Evolutionary conservation across 2,329 filamentous ascomycete species (phyloP).

Genomic region (Penicillium rolfsii): DNA sequence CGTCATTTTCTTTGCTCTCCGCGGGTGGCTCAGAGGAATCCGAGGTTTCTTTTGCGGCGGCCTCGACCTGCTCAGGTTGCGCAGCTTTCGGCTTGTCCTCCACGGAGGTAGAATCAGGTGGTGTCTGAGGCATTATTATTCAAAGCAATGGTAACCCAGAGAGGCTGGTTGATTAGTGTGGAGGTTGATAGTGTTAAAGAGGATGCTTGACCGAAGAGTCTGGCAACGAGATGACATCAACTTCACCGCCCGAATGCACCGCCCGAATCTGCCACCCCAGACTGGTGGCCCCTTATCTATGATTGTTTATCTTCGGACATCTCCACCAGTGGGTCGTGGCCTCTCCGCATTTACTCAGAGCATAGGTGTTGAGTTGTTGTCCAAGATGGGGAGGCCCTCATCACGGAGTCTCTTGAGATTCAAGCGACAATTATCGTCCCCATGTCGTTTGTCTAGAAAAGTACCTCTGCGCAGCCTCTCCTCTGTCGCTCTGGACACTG

Average conservation of each 20-base stretch:
- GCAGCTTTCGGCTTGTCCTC: slow-evolving; percentile 18
- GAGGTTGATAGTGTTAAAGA: neutral
- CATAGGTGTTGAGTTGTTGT: slow-evolving; percentile 3
- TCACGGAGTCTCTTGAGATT: slow-evolving; percentile 4
- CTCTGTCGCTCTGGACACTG: neutral
- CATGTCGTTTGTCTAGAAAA: neutral
- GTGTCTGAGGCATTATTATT: slow-evolving; percentile 24
- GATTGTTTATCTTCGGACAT: slow-evolving; percentile 23
- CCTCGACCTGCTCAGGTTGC: slow-evolving; percentile 16
- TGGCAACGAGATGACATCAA: slow-evolving; percentile 22
- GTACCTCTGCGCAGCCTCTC: neutral
- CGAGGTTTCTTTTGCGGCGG: slow-evolving; percentile 13
- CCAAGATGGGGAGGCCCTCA: slow-evolving; percentile 16
- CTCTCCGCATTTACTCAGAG: slow-evolving; percentile 14
- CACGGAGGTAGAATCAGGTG: slow-evolving; percentile 20
- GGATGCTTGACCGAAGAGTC: slow-evolving; percentile 14
- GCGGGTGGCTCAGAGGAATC: slow-evolving; percentile 19
- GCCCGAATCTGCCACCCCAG: slow-evolving; percentile 29
- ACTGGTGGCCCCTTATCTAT: slow-evolving; percentile 18
- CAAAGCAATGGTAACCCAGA: neutral
- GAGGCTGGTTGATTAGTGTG: neutral
- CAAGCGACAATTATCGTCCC: neutral
- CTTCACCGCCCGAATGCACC: slow-evolving; percentile 21
- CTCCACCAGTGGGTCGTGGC: slow-evolving; percentile 29
- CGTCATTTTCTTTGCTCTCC: slow-evolving; percentile 29